These are phyloP conservation scores for Metschnikowia amazonensis DNA, from an alignment of 805 yeast species.

Conservation along the genomic window DNA sequence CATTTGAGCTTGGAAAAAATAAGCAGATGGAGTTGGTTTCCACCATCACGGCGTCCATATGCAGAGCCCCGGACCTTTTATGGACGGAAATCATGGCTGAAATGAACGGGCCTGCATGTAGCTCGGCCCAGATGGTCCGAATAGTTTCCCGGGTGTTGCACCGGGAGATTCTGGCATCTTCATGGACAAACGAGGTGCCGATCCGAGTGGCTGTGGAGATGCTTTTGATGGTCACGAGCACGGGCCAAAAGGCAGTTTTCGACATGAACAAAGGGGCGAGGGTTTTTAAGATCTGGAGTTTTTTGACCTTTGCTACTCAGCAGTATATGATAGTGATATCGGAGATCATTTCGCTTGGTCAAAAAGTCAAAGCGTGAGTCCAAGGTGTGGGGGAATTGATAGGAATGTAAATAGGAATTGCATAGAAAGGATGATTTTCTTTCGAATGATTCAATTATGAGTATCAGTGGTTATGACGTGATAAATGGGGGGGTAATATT, in stretches of 20 bases:
- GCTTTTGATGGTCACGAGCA: background rate
- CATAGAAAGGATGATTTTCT: no score
- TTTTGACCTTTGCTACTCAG: constrained; percentile 1
- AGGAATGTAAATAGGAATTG: background rate
- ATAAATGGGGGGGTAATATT: no score
- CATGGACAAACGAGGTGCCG: background rate
- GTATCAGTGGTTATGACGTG: no score
- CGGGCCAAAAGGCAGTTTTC: constrained; percentile 5
- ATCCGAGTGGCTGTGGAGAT: background rate
- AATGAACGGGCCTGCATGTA: background rate
- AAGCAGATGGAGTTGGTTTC: background rate
- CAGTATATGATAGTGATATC: background rate
- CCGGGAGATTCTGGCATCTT: background rate
- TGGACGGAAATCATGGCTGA: background rate
- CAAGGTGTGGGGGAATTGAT: background rate
- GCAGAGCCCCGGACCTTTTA: background rate
- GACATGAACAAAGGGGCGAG: constrained; percentile 1
- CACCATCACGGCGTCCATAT: background rate
- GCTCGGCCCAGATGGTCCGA: background rate
- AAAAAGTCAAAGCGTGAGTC: background rate
- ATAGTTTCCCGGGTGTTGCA: background rate
- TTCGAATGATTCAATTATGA: no score
- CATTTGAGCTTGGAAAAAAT: background rate
- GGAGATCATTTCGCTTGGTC: background rate
- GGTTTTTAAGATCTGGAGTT: background rate